Percentiles rank a stretch among this genome's conserved stretches.
Conservation (phyloP, 2,329 filamentous ascomycete genomes). For the Botrytis byssoidea region DNA sequence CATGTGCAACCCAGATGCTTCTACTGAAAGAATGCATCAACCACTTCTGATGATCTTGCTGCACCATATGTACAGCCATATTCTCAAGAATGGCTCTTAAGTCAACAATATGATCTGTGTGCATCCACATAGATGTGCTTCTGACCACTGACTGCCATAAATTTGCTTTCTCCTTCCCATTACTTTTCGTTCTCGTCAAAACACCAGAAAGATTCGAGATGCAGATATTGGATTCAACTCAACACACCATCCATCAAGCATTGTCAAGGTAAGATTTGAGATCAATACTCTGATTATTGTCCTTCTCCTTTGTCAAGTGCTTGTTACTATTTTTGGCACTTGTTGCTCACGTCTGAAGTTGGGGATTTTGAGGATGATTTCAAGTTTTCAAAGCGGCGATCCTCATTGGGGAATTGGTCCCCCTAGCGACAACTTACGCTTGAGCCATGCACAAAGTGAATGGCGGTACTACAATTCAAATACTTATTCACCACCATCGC, state of each 20-base stretch:
- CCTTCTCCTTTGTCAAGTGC: not conserved
- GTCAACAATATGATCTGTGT: not conserved
- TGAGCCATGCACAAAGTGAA: not conserved
- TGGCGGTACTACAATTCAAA: not conserved
- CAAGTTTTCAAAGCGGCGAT: not conserved
- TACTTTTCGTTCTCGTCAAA: not conserved
- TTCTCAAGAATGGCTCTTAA: not conserved
- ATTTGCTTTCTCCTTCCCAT: not conserved
- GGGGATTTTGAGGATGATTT: not conserved
- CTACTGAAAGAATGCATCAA: not conserved
- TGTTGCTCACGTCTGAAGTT: not conserved
- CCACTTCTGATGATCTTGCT: not conserved
- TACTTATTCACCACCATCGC: not conserved
- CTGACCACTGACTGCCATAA: not conserved
- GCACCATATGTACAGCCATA: not conserved
- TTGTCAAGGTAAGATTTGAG: not conserved
- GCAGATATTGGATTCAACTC: not conserved
- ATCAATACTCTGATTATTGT: not conserved
- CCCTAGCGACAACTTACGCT: constrained; percentile 7
- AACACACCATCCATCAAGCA: not conserved
- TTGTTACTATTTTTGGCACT: not conserved
- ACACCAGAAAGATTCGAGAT: not conserved
- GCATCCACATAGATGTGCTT: not conserved
- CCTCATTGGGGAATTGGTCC: not conserved
- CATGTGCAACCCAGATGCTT: not conserved